Evolutionary conservation across 2,329 filamentous ascomycete genomes (phyloP).

Genomic region (Mycosphaerella sp.): DNA sequence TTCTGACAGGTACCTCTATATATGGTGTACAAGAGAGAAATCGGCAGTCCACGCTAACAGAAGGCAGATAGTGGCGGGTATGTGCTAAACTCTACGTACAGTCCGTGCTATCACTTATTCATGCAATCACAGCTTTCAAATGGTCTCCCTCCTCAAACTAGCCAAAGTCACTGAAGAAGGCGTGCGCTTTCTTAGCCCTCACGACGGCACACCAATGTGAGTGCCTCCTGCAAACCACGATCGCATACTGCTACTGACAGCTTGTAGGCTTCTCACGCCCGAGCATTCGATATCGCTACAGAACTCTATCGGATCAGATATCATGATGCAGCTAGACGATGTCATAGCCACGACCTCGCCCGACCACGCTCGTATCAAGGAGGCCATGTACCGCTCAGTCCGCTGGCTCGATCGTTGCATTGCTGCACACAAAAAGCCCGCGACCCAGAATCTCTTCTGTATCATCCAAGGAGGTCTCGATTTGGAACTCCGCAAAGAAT

Average conservation of each 20-base stretch:
- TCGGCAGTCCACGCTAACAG: constrained; percentile 3
- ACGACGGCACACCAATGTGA: constrained; percentile 84
- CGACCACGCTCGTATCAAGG: constrained; percentile 77
- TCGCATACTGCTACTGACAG: neutral
- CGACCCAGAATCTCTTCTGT: constrained; percentile 89
- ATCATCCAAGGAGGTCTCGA: constrained; percentile 97
- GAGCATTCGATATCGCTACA: constrained; percentile 95
- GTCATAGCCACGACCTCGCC: constrained; percentile 95
- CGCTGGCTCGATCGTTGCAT: constrained; percentile 97
- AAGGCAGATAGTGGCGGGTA: constrained; percentile 22
- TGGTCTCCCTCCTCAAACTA: constrained; percentile 92
- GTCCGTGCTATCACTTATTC: neutral
- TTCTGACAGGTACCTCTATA: constrained; percentile 60
- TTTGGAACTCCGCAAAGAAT: constrained; percentile 74
- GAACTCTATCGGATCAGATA: constrained; percentile 95
- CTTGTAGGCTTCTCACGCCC: constrained; percentile 65
- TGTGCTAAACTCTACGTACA: neutral
- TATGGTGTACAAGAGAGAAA: too few species aligned
- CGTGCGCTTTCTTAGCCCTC: constrained; percentile 90
- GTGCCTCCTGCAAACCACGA: constrained; percentile 21
- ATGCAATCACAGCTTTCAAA: constrained; percentile 72
- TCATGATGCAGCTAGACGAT: constrained; percentile 99
- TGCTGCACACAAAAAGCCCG: constrained; percentile 74
- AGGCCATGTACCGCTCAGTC: constrained; percentile 91
- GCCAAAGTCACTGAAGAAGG: constrained; percentile 93